phyloP scores from a whole-genome alignment of 495 filamentous ascomycete species.

The Penicillium fimorum region DNA sequence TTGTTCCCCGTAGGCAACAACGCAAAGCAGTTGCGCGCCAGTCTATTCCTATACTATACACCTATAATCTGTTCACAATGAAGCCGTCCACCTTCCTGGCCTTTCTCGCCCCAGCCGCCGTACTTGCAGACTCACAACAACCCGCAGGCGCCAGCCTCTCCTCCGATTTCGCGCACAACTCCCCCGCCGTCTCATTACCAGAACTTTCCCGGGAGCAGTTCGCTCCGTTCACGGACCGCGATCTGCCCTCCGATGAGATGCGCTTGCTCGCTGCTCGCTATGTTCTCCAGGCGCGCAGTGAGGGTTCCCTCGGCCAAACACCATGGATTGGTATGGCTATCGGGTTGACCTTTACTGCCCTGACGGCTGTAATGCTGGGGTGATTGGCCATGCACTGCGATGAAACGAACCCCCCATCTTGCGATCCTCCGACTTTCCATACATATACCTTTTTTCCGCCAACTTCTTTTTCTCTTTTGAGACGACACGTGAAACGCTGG shows the following conservation, averaged over 20 bases:
- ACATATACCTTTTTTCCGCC: constrained; percentile 6
- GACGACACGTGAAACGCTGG: constrained; percentile 12
- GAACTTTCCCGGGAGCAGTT: constrained; percentile 16
- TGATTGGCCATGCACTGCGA: constrained; percentile 8
- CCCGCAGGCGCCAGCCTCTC: constrained; percentile 21
- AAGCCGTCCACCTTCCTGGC: constrained; percentile 31
- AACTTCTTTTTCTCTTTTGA: constrained; percentile 12
- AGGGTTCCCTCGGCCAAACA: constrained; percentile 46
- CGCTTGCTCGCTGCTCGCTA: constrained; percentile 13
- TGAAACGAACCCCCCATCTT: background rate
- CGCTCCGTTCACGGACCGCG: constrained; percentile 5
- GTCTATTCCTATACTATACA: background rate
- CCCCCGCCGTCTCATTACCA: constrained; percentile 31
- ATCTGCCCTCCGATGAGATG: constrained; percentile 3
- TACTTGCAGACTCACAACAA: constrained; percentile 31
- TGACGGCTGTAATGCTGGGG: constrained; percentile 48
- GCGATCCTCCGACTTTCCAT: constrained; percentile 10
- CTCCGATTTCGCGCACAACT: constrained; percentile 27
- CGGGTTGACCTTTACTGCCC: constrained; percentile 44
- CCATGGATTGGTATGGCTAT: constrained; percentile 52
- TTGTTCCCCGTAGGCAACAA: constrained; percentile 18
- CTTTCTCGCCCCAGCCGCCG: constrained; percentile 34
- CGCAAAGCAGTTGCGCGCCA: constrained; percentile 3
- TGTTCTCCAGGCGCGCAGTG: constrained; percentile 40
- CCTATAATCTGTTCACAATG: constrained; percentile 25